Percentiles rank a stretch among this genome's conserved stretches.
Conservation (phyloP, 352 stramenopile species). For the Albugo laibachii region DNA sequence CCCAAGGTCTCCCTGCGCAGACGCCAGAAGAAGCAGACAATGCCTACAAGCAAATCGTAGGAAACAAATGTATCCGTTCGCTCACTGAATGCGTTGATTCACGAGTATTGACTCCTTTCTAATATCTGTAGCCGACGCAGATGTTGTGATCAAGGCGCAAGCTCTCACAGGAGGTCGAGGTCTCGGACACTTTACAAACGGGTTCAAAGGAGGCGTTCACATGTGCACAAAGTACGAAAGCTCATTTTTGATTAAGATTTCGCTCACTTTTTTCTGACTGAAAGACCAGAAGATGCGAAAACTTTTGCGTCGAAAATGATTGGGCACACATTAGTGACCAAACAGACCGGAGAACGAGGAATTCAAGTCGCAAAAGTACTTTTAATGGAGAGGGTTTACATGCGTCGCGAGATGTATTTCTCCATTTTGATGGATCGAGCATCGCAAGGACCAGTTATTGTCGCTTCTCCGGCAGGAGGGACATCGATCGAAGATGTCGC, state of each 20-base stretch:
- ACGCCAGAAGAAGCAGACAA: conserved; percentile 67
- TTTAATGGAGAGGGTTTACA: conserved; percentile 85
- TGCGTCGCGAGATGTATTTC: conserved; percentile 95
- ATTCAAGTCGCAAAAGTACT: conserved; percentile 83
- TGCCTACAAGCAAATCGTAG: conserved; percentile 62
- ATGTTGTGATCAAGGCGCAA: conserved; percentile 94
- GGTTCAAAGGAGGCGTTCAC: conserved; percentile 95
- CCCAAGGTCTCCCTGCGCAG: conserved; percentile 39
- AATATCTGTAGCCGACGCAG: conserved; percentile 27
- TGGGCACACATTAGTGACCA: conserved; percentile 91
- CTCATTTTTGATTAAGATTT: not conserved
- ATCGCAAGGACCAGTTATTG: conserved; percentile 88
- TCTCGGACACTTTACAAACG: conserved; percentile 92
- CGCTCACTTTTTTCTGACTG: not conserved
- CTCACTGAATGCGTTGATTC: conserved; percentile 1
- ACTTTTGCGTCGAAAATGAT: conserved; percentile 81
- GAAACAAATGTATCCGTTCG: conserved; percentile 27
- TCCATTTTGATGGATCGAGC: conserved; percentile 95
- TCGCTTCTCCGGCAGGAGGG: conserved; percentile 87
- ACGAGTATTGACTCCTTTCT: not conserved
- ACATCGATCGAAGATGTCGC: conserved; percentile 96
- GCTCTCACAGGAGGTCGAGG: conserved; percentile 91
- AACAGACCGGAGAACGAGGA: conserved; percentile 81
- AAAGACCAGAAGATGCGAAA: conserved; percentile 42
- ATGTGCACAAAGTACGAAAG: conserved; percentile 76